Evolutionary conservation across 1,284 basidiomycete species (phyloP), one percentile per base, ranked within the genome.

Genomic region (Sphagnurus paluster): DNA sequence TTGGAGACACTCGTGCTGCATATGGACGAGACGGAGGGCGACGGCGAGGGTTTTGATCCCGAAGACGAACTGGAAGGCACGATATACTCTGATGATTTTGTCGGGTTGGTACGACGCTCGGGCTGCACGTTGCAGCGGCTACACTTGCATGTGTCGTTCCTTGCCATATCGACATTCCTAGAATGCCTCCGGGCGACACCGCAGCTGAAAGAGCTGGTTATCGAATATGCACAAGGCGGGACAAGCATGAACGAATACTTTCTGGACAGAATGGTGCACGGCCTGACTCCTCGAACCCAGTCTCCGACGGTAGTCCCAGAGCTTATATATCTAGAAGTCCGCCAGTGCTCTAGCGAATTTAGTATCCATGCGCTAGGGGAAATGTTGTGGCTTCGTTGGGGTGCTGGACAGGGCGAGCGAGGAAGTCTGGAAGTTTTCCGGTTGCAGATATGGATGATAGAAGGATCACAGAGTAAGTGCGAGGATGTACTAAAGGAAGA

Each of bases 311-410:
- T 33, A 4, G 26, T 42, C 13, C 40, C 40, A 3, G 4, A 32
- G 19, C 30, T 42, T 6, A 20, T 4, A 42, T n/a, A 9, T 7
- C 14, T 42, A 21, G 29, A 33, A 20, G 19, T 42, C 9, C 17
- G 21, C 10, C 11, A 19, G 8, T 24, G 40, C 14, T 33, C 20
- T 20, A 2, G 39, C 16, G 16, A 16, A 7, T 42, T 32, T 33
- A 8, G 11, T 4, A 14, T 33, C 13, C 26, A 42, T n/a, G 29
- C 9, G 9, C 20, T 42, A 23, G 29, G 5, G 20, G 40, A 42
- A 8, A 42, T 42, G 40, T n/a, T 42, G 14, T 42, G 40, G 40
- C 17, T 33, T 19, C 28, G 40, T 4, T 42, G 40, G 40, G 21
- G 19, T 13, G 8, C 20, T 14, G 40, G 40, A 14, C 19, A 16